Evolutionary conservation across 768 basidiomycete species (phyloP).

Genomic region (Boletus rubropictus): DNA sequence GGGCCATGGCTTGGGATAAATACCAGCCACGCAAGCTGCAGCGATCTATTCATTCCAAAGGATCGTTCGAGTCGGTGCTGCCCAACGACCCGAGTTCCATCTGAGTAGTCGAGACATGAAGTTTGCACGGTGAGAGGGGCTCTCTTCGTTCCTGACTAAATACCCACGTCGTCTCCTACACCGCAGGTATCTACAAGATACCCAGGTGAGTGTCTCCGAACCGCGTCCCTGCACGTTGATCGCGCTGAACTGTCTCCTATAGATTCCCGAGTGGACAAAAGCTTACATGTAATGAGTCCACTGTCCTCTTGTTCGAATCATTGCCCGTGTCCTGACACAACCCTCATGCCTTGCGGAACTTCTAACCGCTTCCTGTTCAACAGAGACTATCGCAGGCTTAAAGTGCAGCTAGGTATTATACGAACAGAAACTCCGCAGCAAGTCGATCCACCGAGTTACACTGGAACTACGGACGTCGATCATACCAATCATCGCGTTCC

Average conservation of each 20-base stretch:
- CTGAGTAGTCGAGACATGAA: constrained; percentile 38
- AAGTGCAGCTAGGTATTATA: constrained; percentile 60
- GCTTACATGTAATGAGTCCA: constrained; percentile 21
- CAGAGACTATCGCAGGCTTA: constrained; percentile 73
- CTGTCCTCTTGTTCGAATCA: neutral
- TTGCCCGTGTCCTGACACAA: neutral
- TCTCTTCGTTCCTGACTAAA: neutral
- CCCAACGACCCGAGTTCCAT: too few species aligned
- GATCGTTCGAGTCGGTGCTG: too few species aligned
- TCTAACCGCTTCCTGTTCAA: neutral
- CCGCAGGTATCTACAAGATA: constrained; percentile 59
- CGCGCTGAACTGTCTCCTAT: neutral
- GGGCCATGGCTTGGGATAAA: constrained; percentile 1
- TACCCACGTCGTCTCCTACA: neutral
- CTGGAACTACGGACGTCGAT: neutral
- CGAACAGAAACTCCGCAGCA: constrained; percentile 30
- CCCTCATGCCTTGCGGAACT: neutral
- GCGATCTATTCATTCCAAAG: neutral
- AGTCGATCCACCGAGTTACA: constrained; percentile 1
- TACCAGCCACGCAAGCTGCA: neutral
- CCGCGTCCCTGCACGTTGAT: neutral
- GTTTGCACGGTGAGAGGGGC: constrained; percentile 45
- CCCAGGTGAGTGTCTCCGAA: constrained; percentile 41
- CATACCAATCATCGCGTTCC: neutral
- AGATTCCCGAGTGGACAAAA: constrained; percentile 60